Conservation (phyloP, 139 green algal species). For the Chlorokybus atmophyticus region DNA sequence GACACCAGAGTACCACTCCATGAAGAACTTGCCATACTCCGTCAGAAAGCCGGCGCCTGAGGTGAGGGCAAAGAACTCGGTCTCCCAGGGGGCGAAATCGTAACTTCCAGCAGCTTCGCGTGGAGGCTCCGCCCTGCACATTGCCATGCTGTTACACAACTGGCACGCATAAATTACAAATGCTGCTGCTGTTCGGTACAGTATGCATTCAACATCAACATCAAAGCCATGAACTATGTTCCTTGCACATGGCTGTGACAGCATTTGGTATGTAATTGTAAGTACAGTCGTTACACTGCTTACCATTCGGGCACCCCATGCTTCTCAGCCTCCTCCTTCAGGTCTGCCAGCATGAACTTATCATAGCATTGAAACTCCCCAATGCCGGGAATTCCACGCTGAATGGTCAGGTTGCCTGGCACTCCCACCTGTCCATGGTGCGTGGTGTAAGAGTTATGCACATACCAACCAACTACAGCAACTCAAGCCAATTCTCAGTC, state of each 20-base stretch:
- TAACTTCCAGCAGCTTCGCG: conserved; percentile 62
- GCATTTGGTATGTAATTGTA: conserved; percentile 82
- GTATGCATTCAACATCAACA: too few species aligned
- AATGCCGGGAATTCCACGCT: conserved; percentile 90
- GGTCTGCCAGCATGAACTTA: conserved; percentile 79
- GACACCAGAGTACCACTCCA: conserved; percentile 77
- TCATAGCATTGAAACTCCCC: conserved; percentile 97
- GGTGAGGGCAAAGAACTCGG: conserved; percentile 86
- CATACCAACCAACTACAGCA: too few species aligned
- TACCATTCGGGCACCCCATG: conserved; percentile 74
- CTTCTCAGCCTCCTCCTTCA: conserved; percentile 46
- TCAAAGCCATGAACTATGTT: conserved; percentile 71
- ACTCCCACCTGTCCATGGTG: too few species aligned
- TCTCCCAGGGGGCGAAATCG: conserved; percentile 70
- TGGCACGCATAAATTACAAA: too few species aligned
- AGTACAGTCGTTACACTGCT: conserved; percentile 78
- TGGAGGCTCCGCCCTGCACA: too few species aligned
- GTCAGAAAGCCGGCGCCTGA: conserved; percentile 66
- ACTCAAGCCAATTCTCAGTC: too few species aligned
- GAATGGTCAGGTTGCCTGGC: too few species aligned
- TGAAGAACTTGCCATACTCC: conserved; percentile 88
- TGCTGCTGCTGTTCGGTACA: too few species aligned
- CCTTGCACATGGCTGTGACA: conserved; percentile 81
- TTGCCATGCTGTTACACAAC: too few species aligned
- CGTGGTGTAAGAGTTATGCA: too few species aligned